These are phyloP conservation scores for Blechomonas ayalai DNA, from an alignment of 208 protist genomes.

Conservation along the genomic window DNA sequence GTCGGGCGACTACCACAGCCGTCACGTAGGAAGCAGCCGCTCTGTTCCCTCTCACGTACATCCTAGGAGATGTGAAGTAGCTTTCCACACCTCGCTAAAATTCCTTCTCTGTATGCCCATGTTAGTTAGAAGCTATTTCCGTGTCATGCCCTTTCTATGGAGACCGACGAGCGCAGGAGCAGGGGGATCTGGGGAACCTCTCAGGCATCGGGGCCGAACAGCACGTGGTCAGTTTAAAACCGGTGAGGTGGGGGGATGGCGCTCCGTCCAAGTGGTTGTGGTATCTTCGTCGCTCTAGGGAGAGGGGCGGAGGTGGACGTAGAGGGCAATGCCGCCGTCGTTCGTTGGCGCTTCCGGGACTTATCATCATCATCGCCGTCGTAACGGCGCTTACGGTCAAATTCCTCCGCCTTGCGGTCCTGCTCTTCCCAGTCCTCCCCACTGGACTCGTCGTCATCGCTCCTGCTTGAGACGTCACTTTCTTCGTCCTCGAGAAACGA, in stretches of 20 bases:
- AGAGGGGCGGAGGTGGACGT: slow-evolving; percentile 9
- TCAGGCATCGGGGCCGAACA: too few species aligned
- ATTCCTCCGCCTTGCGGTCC: slow-evolving; percentile 44
- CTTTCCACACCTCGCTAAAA: too few species aligned
- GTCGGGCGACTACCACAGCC: too few species aligned
- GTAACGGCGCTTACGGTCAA: slow-evolving; percentile 54
- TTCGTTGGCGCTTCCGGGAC: slow-evolving; percentile 29
- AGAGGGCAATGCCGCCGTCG: slow-evolving; percentile 2
- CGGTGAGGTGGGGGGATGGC: slow-evolving; percentile 48
- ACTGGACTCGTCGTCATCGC: slow-evolving; percentile 12
- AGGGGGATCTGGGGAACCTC: too few species aligned
- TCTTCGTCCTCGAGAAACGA: slow-evolving; percentile 83
- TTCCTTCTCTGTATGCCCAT: too few species aligned
- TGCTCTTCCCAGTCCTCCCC: slow-evolving; percentile 10
- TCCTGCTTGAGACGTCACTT: slow-evolving; percentile 12
- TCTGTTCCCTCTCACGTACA: too few species aligned
- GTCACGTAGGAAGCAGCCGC: too few species aligned
- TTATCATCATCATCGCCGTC: slow-evolving; percentile 40
- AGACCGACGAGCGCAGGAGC: too few species aligned
- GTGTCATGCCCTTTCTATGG: too few species aligned
- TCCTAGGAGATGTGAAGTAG: too few species aligned
- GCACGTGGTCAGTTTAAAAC: slow-evolving; percentile 25
- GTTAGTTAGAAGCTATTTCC: too few species aligned
- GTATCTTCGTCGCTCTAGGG: slow-evolving; percentile 14
- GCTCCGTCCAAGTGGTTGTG: slow-evolving; percentile 11